These are phyloP conservation scores for Beauveria pseudobassiana DNA, from an alignment of 2,329 filamentous ascomycete genomes.

Conservation along the genomic window DNA sequence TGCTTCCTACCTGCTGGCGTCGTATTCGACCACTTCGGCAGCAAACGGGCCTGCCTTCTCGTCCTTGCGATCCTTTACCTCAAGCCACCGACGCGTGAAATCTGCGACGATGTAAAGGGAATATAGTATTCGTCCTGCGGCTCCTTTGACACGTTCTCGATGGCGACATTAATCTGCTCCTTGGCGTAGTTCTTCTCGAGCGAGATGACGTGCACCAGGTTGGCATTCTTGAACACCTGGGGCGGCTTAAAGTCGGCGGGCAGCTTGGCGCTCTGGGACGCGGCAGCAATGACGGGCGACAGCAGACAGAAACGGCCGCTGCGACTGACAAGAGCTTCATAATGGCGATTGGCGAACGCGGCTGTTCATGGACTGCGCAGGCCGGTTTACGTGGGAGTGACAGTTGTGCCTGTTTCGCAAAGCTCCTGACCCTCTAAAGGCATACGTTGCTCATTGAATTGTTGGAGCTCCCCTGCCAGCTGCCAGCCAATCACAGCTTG, in stretches of 20 bases:
- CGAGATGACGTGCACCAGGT: conserved; percentile 83
- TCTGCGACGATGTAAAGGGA: conserved; percentile 70
- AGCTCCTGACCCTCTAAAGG: conserved; percentile 18
- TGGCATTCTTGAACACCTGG: conserved; percentile 88
- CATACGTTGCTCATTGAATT: conserved; percentile 29
- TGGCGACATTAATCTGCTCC: conserved; percentile 86
- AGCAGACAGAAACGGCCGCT: conserved; percentile 52
- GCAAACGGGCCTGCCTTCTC: conserved; percentile 57
- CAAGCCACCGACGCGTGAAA: conserved; percentile 76
- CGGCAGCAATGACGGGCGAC: conserved; percentile 35
- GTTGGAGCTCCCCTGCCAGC: conserved; percentile 21
- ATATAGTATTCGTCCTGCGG: conserved; percentile 88
- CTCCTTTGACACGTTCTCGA: conserved; percentile 76
- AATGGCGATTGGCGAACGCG: conserved; percentile 20
- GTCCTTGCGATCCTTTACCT: conserved; percentile 90
- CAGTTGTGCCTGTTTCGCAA: conserved; percentile 15
- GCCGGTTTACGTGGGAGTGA: conserved; percentile 15
- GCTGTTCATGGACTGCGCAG: conserved; percentile 28
- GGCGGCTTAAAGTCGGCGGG: conserved; percentile 71
- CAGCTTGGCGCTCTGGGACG: conserved; percentile 43
- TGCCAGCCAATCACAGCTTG: conserved; percentile 20
- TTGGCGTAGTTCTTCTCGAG: conserved; percentile 87
- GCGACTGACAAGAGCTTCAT: conserved; percentile 42
- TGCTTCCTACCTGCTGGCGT: conserved; percentile 46
- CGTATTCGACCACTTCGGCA: conserved; percentile 60